These are phyloP conservation scores for Blumeria graminis DNA, from an alignment of 2,329 filamentous ascomycete species.

Conservation along the genomic window DNA sequence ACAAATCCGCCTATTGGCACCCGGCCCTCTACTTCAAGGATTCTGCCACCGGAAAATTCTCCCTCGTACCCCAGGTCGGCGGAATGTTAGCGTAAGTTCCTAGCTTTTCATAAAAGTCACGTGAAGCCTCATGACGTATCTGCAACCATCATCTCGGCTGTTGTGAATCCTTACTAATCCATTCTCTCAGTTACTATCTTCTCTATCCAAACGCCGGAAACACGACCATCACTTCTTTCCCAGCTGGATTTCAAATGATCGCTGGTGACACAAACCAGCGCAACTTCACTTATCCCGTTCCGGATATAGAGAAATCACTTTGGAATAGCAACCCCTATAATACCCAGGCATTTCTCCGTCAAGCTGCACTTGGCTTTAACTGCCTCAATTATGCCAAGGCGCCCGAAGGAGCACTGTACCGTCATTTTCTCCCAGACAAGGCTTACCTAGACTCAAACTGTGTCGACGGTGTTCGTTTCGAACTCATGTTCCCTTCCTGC, in stretches of 20 bases:
- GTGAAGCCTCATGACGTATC: too few species aligned
- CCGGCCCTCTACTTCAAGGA: constrained; percentile 28
- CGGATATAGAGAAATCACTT: constrained; percentile 39
- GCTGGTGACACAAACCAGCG: constrained; percentile 46
- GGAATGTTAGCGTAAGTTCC: constrained; percentile 61
- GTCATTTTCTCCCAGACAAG: constrained; percentile 65
- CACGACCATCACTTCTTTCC: constrained; percentile 45
- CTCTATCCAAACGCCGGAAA: constrained; percentile 34
- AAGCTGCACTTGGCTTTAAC: constrained; percentile 84
- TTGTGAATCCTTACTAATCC: neutral
- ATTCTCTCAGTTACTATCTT: constrained; percentile 49
- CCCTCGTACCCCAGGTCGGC: constrained; percentile 49
- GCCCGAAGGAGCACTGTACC: constrained; percentile 38
- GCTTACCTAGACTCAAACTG: constrained; percentile 59
- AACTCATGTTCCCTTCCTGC: constrained; percentile 75
- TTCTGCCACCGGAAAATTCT: constrained; percentile 18
- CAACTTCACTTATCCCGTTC: constrained; percentile 42
- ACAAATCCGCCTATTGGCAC: constrained; percentile 46
- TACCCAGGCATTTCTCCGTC: constrained; percentile 39
- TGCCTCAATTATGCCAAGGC: constrained; percentile 55
- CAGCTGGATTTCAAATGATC: constrained; percentile 57
- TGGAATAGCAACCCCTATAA: constrained; percentile 36
- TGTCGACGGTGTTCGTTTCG: constrained; percentile 54
- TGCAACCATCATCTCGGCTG: neutral
- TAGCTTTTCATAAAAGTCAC: too few species aligned